Conservation (phyloP, 108 stramenopile species). For the Cyclotella atomus region DNA sequence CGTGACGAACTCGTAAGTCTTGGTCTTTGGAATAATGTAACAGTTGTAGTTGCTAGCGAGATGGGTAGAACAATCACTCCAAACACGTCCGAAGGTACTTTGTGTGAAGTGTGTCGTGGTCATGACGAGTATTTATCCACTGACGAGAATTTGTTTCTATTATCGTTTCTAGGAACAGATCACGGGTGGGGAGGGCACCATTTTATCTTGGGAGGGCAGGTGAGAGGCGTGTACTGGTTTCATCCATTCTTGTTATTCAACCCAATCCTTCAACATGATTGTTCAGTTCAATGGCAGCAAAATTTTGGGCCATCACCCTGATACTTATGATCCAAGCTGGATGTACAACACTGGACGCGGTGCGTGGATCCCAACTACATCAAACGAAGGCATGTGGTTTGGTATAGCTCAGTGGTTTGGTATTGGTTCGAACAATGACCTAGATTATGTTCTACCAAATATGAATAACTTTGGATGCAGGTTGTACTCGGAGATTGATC, state of each 20-base stretch:
- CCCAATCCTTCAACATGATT: background rate
- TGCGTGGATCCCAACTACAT: conserved; percentile 45
- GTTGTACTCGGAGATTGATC: conserved; percentile 27
- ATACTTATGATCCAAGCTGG: conserved; percentile 10
- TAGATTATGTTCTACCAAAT: conserved; percentile 37
- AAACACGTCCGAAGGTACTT: conserved; percentile 39
- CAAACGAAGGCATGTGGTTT: conserved; percentile 14
- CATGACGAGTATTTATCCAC: background rate
- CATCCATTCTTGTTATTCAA: no score
- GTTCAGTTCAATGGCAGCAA: conserved; percentile 21
- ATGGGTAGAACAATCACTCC: conserved; percentile 64
- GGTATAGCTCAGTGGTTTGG: conserved; percentile 35
- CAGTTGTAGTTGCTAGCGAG: conserved; percentile 60
- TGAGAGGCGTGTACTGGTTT: conserved; percentile 1
- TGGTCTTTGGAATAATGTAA: conserved; percentile 60
- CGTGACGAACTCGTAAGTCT: conserved; percentile 42
- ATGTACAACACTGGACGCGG: conserved; percentile 29
- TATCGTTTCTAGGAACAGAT: background rate
- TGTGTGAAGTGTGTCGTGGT: conserved; percentile 10
- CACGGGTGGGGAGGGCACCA: conserved; percentile 34
- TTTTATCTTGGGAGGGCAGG: conserved; percentile 47
- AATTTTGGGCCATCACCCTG: conserved; percentile 29
- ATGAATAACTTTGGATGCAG: conserved; percentile 27
- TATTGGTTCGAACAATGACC: background rate
- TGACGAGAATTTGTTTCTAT: background rate